A percentile compares a stretch with the other conserved stretches of the same genome.
Conservation (phyloP, 164 flowering plant genomes). For the Vitis rotundifolia region DNA sequence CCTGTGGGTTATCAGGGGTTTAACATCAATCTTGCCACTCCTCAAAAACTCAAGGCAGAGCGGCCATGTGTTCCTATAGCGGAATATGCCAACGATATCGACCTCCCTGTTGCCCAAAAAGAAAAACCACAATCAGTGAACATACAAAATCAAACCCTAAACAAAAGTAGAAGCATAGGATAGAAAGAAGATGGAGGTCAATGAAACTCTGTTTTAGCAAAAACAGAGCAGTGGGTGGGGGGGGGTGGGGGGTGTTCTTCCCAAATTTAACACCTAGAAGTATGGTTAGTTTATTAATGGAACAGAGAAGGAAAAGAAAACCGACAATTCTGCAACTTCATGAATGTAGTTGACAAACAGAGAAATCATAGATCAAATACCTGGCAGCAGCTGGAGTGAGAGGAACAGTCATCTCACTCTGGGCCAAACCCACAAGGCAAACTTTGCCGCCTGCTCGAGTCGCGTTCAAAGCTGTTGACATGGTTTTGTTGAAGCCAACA, state of each 20-base stretch:
- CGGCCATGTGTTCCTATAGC: conserved; percentile 87
- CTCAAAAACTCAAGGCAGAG: conserved; percentile 70
- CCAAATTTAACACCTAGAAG: too few relatives aligned
- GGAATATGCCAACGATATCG: conserved; percentile 71
- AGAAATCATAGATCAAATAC: conserved; percentile 21
- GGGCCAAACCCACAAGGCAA: conserved; percentile 69
- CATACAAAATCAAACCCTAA: too few relatives aligned
- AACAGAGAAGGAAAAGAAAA: too few relatives aligned
- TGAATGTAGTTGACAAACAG: too few relatives aligned
- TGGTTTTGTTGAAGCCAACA: conserved; percentile 69
- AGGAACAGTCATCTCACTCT: conserved; percentile 57
- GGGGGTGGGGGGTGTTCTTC: too few relatives aligned
- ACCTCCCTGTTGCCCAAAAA: conserved; percentile 51
- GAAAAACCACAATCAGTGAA: not conserved
- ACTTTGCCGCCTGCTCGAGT: conserved; percentile 71
- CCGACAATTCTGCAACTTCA: too few relatives aligned
- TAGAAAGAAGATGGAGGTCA: too few relatives aligned
- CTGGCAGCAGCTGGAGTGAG: conserved; percentile 70
- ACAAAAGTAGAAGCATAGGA: too few relatives aligned
- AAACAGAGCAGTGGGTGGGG: too few relatives aligned
- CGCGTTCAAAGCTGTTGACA: conserved; percentile 68
- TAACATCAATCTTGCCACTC: conserved; percentile 78
- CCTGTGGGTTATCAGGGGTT: conserved; percentile 82
- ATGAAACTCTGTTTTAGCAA: too few relatives aligned
- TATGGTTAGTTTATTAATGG: too few relatives aligned